These are phyloP conservation scores for Quercus bicolor DNA, from an alignment of 306 rosid species.

Conservation along the genomic window DNA sequence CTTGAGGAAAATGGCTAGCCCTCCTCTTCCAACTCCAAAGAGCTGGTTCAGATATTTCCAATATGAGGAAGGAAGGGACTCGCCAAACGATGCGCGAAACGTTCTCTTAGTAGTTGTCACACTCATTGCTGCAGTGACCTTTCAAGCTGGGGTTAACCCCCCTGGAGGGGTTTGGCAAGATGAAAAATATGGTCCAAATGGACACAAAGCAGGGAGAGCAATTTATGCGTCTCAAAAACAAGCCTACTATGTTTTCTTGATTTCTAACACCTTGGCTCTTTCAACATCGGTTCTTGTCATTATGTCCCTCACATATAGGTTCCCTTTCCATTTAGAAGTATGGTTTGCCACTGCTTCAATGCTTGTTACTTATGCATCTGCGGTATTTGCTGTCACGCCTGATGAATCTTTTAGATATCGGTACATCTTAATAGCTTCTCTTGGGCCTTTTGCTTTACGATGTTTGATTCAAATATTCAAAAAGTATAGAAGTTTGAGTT, in stretches of 20 bases:
- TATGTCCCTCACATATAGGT: conserved; percentile 12
- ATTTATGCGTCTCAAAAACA: conserved; percentile 1
- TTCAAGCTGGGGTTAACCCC: conserved; percentile 39
- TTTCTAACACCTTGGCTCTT: conserved; percentile 32
- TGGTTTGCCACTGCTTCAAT: conserved; percentile 20
- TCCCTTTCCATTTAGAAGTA: conserved; percentile 27
- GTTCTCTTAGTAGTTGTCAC: conserved; percentile 28
- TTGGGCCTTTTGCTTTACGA: conserved; percentile 7
- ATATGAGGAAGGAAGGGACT: neutral
- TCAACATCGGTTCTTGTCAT: conserved; percentile 24
- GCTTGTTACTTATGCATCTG: conserved; percentile 27
- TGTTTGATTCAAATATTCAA: neutral
- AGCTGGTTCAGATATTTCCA: neutral
- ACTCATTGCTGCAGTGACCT: conserved; percentile 34
- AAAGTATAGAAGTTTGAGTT: no score
- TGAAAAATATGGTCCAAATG: no score
- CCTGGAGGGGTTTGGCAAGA: conserved; percentile 55
- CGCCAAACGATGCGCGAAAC: conserved; percentile 9
- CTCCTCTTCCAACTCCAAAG: neutral
- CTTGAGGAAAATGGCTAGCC: no score
- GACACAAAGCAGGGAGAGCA: conserved; percentile 10
- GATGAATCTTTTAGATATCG: conserved; percentile 6
- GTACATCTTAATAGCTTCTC: conserved; percentile 16
- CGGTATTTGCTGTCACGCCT: conserved; percentile 33
- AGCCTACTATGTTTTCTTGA: conserved; percentile 23